Evolutionary conservation across 768 basidiomycete species (phyloP).

Genomic region (Flagelloscypha sp.): DNA sequence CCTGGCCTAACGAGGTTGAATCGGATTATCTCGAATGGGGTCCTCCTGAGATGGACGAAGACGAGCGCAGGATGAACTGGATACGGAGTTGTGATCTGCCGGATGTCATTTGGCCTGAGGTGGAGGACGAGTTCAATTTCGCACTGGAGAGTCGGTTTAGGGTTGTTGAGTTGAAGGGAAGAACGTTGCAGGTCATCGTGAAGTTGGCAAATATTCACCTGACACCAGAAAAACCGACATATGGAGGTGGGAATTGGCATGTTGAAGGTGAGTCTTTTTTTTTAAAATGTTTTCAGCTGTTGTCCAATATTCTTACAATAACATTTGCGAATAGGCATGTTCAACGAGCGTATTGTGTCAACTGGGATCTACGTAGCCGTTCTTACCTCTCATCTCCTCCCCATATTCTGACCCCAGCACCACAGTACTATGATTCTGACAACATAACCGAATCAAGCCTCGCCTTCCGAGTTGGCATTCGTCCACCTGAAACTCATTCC

Average conservation of each 20-base stretch:
- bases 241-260: not conserved
- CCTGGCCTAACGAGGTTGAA: not conserved
- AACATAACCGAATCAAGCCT: conserved; percentile 25
- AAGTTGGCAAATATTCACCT: not conserved
- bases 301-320: no score
- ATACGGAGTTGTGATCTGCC: no score
- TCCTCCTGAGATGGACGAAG: no score
- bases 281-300: no score
- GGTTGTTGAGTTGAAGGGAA: conserved; percentile 5
- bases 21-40: not conserved
- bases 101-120: no score
- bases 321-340: no score
- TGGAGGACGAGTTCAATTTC: no score
- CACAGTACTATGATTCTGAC: conserved; percentile 21
- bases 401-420: conserved; percentile 11
- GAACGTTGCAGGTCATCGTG: not conserved
- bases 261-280: no score
- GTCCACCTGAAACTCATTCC: conserved; percentile 17
- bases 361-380: conserved; percentile 16
- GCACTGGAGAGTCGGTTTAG: no score
- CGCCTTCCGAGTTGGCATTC: conserved; percentile 19
- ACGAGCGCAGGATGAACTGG: no score
- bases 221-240: not conserved
- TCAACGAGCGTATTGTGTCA: conserved; percentile 14
- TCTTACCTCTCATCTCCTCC: conserved; percentile 6